Evolutionary conservation across 805 yeast species (phyloP), one percentile per base, ranked within the genome.

Genomic region (Lipomyces chichibuensis): DNA sequence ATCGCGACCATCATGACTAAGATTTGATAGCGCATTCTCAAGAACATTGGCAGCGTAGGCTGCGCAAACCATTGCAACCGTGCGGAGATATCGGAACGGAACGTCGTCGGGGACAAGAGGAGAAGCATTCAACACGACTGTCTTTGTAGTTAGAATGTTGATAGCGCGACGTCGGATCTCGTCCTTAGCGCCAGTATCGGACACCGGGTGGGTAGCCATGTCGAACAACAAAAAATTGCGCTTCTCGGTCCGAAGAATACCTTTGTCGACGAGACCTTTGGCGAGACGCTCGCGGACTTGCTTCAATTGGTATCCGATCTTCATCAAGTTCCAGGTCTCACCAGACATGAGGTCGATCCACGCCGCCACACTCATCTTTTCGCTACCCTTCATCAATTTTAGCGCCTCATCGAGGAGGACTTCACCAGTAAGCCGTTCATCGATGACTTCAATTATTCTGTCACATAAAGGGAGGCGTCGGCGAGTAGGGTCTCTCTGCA

Each of bases 191-290:
- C 87, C 81, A 56, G 89, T 84, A 78, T 95, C 99, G 39, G 93
- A 89, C 14, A 95, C 86, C 7, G 99, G 99, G 79, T 96, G 99
- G 8, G 99, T 95, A 37, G 99, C 97, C 98, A 95, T 95, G 78
- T 95, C 99, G 74, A 95, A 95, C 63, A 95, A 81, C 75, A 95
- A 87, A 77, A 95, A 95, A 80, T 92, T 95, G 77, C 93, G 92
- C 78, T 96, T 87, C 79, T 95, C 99, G 7, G 99, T 95, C 80
- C 97, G 88, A 75, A 96, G 84, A 57, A 95, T 88, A 27, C 99
- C 98, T 80, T 95, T 95, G 78, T 95, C 99, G 51, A 96, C 99
- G 62, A 95, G 83, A 0, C 99, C 99, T 79, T 95, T 95, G 64
- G 97, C 96, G 71, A 95, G 83, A 73, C 99, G 85, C 80, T 95